These are phyloP conservation scores for Arxiozyma bovina DNA, from an alignment of 1,139 yeast genomes.

Conservation along the genomic window DNA sequence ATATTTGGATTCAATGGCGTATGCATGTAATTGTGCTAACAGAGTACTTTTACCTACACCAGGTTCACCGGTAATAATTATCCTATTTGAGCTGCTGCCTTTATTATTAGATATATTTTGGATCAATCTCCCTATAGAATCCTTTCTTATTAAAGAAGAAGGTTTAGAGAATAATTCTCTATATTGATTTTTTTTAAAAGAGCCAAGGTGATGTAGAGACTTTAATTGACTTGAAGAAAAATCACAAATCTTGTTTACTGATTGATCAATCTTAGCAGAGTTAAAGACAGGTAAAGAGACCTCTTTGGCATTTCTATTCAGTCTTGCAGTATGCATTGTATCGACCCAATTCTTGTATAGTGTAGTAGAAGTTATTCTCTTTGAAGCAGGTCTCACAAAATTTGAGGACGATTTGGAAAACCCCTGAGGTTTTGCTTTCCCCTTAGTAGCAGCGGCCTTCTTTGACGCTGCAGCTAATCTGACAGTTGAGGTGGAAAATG, in stretches of 20 bases:
- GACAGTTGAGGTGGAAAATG: slow-evolving; percentile 10
- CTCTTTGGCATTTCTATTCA: slow-evolving; percentile 21
- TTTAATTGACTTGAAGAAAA: slow-evolving; percentile 22
- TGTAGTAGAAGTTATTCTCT: slow-evolving; percentile 24
- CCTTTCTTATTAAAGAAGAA: slow-evolving; percentile 42
- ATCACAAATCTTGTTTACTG: slow-evolving; percentile 16
- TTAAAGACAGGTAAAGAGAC: slow-evolving; percentile 20
- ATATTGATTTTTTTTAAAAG: slow-evolving; percentile 56
- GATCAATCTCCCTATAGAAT: slow-evolving; percentile 20
- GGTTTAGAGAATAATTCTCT: slow-evolving; percentile 55
- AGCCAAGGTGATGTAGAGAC: slow-evolving; percentile 36
- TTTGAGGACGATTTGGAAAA: slow-evolving; percentile 17
- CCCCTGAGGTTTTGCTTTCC: slow-evolving; percentile 23
- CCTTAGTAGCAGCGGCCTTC: slow-evolving; percentile 14
- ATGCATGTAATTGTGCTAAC: slow-evolving; percentile 63
- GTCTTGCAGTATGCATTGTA: slow-evolving; percentile 23
- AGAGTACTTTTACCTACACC: slow-evolving; percentile 79
- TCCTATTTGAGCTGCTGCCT: slow-evolving; percentile 35
- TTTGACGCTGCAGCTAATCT: slow-evolving; percentile 14
- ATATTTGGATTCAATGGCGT: slow-evolving; percentile 41
- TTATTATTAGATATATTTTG: slow-evolving; percentile 8
- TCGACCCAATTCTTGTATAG: slow-evolving; percentile 27
- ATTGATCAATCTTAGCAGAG: slow-evolving; percentile 13
- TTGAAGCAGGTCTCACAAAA: slow-evolving; percentile 16
- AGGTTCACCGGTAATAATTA: slow-evolving; percentile 56